Evolutionary conservation across 2,329 filamentous ascomycete species (phyloP), one percentile per base, ranked within the genome.

Genomic region (Malbranchea cinnamomea): DNA sequence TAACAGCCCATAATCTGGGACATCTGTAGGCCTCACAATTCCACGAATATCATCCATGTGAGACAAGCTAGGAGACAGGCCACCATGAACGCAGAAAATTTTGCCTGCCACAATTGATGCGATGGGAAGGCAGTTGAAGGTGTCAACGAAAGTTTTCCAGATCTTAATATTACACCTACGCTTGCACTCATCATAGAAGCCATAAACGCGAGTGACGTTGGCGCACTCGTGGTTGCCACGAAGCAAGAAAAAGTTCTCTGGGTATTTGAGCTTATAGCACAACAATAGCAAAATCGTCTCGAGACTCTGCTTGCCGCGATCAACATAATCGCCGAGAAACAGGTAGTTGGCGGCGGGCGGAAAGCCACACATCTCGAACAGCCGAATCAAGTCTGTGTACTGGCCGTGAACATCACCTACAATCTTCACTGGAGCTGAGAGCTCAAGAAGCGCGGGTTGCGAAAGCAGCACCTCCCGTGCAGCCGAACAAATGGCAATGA

Each of bases 21-120:
- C 89, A 49, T 98, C 89, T 1, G 89, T 98, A 7, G 89, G 89
- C 33, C 89, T 75, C 28, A 82, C 82, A 56, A 98, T 95, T 50
- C 91, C 80, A 42, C 89, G 77, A 44, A 98, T 98, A 52, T 98
- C 87, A 46, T 95, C 89, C 89, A 98, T 98, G 47, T 95, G 85
- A 32, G 78, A 77, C 28, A 98, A 67, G 27, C 81, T 85, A 2
- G 89, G 89, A 8, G 85, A 94, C 13, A 98, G 64, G 9, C 89
- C 89, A 29, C 89, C 89, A 48, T 98, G 89, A 10, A 95, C 87
- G 48, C 85, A 94, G 53, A 94, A 95, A 34, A 95, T 95, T 62
- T 95, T 95, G 41, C 82, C 83, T 2, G 85, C 87, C 21, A 95
- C 85, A 46, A 93, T 94, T n/a, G 87, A 74, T 24, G 87, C 87